Evolutionary conservation across 2,329 filamentous ascomycete genomes (phyloP).

Genomic region (Hypoxylon sp.): DNA sequence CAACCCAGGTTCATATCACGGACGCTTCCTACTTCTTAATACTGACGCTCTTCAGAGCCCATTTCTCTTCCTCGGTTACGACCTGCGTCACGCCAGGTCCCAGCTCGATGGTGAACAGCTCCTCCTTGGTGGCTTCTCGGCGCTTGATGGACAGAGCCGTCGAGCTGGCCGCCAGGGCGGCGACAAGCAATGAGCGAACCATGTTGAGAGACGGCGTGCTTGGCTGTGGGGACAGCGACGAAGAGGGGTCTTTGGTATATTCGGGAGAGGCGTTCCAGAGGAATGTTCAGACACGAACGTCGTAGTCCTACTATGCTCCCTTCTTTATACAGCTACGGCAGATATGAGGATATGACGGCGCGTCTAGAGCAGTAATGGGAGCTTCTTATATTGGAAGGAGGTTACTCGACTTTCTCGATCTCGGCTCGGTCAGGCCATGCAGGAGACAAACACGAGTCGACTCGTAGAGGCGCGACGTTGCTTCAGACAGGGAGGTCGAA

Average conservation of each 20-base stretch:
- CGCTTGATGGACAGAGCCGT: constrained; percentile 34
- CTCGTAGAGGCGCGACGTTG: constrained; percentile 9
- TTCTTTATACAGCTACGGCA: constrained; percentile 5
- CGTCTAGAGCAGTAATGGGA: neutral
- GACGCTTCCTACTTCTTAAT: neutral
- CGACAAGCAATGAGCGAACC: constrained; percentile 35
- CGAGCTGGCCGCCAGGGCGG: constrained; percentile 36
- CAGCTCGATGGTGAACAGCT: constrained; percentile 61
- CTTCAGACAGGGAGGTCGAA: constrained; percentile 18
- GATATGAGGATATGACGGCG: neutral
- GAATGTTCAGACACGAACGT: neutral
- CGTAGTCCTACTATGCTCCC: neutral
- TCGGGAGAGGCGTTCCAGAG: no score
- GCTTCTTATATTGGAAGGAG: constrained; percentile 19
- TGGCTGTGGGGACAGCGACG: no score
- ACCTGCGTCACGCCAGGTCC: constrained; percentile 71
- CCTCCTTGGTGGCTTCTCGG: constrained; percentile 21
- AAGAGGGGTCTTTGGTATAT: no score
- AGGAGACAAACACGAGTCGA: constrained; percentile 14
- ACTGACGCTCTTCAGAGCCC: constrained; percentile 70
- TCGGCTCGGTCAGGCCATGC: neutral
- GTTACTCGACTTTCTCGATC: constrained; percentile 1
- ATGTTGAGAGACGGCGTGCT: no score
- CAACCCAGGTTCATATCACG: neutral
- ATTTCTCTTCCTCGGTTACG: constrained; percentile 79